phyloP scores from a whole-genome alignment of 1,139 yeast genomes.

The Debaryomyces psychrophilus region DNA sequence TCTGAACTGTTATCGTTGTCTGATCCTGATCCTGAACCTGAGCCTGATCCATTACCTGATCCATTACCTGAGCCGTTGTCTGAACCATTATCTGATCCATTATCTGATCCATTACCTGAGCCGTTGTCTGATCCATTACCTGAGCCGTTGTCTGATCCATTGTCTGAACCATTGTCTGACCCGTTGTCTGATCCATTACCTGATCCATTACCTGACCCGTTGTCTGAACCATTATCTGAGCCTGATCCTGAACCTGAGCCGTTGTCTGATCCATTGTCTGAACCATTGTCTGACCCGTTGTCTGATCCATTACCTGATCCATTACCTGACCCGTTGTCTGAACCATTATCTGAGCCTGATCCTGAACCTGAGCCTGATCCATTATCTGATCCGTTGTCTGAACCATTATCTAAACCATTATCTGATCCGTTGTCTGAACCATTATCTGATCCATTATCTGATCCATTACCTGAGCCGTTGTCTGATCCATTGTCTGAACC shows the following conservation, averaged over 20 bases:
- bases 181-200: slow-evolving; percentile 9
- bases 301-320: slow-evolving; percentile 9
- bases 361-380: neutral
- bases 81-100: neutral
- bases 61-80: neutral
- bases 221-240: neutral
- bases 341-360: neutral
- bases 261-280: slow-evolving; percentile 14
- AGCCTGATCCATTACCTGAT: slow-evolving; percentile 17
- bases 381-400: neutral
- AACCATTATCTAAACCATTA: neutral
- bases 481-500: neutral
- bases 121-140: slow-evolving; percentile 6
- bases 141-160: slow-evolving; percentile 11
- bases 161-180: neutral
- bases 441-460: neutral
- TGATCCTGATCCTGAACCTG: slow-evolving; percentile 18
- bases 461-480: neutral
- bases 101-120: neutral
- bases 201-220: neutral
- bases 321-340: neutral
- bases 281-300: neutral
- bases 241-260: slow-evolving; percentile 6
- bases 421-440: neutral
- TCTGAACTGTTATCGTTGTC: slow-evolving; percentile 16